Evolutionary conservation across 805 yeast species (phyloP).

Genomic region (Saccharomycopsis fodiens): DNA sequence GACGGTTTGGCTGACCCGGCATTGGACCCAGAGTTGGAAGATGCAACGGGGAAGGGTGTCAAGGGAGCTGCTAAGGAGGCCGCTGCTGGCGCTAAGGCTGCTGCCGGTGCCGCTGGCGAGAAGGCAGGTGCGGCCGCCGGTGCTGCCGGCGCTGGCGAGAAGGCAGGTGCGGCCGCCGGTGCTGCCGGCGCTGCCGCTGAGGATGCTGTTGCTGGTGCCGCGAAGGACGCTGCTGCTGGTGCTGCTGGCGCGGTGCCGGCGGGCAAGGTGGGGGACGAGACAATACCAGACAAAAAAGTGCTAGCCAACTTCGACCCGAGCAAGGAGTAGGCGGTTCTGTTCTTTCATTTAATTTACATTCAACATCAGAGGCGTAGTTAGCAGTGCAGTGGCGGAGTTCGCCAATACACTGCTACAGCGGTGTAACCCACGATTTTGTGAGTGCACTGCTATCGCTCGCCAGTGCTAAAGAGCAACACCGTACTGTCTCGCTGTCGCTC

Average conservation of each 20-base stretch:
- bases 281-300: not conserved
- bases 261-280: too few species aligned
- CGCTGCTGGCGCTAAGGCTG: slow-evolving; percentile 1
- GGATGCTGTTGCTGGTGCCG: not conserved
- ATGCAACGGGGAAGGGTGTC: not conserved
- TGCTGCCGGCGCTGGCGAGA: not conserved
- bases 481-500: too few species aligned
- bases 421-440: too few species aligned
- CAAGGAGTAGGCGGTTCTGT: slow-evolving; percentile 1
- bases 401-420: too few species aligned
- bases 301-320: slow-evolving; percentile 5
- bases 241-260: not conserved
- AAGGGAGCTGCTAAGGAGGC: slow-evolving; percentile 1
- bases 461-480: too few species aligned
- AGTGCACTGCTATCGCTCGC: too few species aligned
- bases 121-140: not conserved
- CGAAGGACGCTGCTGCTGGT: not conserved
- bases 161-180: not conserved
- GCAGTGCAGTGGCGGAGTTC: too few species aligned
- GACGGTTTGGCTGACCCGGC: too few species aligned
- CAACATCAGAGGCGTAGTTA: too few species aligned
- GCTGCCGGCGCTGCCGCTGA: not conserved
- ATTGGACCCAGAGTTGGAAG: not conserved
- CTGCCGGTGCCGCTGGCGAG: not conserved
- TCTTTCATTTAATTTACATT: too few species aligned